These are phyloP conservation scores for Furcasterigmium sp. DNA, from an alignment of 2,329 filamentous ascomycete species.

Conservation along the genomic window DNA sequence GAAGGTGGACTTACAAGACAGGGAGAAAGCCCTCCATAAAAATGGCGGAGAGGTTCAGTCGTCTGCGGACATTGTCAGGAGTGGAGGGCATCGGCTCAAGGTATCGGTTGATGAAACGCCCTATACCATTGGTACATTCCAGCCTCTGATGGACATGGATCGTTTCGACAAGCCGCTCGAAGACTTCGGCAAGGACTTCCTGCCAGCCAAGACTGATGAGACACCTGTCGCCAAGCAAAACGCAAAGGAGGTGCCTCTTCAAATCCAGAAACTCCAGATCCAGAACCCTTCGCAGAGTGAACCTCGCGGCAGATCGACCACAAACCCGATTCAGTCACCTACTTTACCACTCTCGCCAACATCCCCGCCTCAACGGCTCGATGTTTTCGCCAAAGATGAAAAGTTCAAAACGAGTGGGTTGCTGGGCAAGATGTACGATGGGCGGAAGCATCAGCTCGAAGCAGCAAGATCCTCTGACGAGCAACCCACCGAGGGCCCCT, in stretches of 20 bases:
- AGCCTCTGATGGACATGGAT: slow-evolving; percentile 60
- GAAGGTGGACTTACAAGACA: slow-evolving; percentile 45
- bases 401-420: slow-evolving; percentile 48
- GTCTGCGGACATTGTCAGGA: slow-evolving; percentile 21
- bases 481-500: slow-evolving; percentile 15
- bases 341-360: slow-evolving; percentile 3
- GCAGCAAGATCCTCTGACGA: slow-evolving; percentile 16
- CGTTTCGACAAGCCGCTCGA: slow-evolving; percentile 50
- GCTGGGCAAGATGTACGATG: slow-evolving; percentile 43
- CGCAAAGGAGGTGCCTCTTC: neutral
- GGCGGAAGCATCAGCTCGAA: slow-evolving; percentile 32
- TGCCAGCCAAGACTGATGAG: slow-evolving; percentile 15
- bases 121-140: slow-evolving; percentile 63
- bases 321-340: slow-evolving; percentile 7
- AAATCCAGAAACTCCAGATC: neutral
- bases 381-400: slow-evolving; percentile 21
- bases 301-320: neutral
- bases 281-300: neutral
- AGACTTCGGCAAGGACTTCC: slow-evolving; percentile 41
- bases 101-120: slow-evolving; percentile 43
- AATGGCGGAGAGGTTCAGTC: slow-evolving; percentile 22
- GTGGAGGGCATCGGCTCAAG: slow-evolving; percentile 27
- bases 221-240: slow-evolving; percentile 14
- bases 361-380: slow-evolving; percentile 7
- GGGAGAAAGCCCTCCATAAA: slow-evolving; percentile 21